phyloP scores from a whole-genome alignment of 179 eudicot species.

The Silene noctiflora region DNA sequence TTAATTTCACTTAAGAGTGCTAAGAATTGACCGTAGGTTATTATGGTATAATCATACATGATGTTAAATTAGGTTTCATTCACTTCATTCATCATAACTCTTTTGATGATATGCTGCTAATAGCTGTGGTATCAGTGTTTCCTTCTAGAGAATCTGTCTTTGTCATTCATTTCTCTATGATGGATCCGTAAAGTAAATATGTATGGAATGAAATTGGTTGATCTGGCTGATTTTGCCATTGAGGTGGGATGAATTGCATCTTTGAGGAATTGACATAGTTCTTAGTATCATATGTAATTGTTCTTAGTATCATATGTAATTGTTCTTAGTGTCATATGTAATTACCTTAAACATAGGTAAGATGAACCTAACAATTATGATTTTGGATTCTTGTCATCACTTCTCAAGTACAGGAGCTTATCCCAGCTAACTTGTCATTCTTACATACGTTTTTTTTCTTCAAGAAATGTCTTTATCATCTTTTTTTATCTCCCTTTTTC shows the following conservation, averaged over 20 bases:
- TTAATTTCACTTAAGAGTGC: no score
- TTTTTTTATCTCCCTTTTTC: neutral
- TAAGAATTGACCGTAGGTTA: no score
- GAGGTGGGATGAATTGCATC: neutral
- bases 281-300: no score
- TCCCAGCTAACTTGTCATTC: neutral
- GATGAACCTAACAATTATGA: neutral
- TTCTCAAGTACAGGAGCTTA: neutral
- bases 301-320: no score
- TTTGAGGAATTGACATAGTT: neutral
- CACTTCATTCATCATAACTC: neutral
- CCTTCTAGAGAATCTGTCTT: neutral
- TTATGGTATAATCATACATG: neutral
- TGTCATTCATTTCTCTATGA: neutral
- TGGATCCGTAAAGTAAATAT: neutral
- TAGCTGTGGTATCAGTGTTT: neutral
- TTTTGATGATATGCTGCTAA: neutral
- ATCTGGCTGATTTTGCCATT: neutral
- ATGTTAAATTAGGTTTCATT: neutral
- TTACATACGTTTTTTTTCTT: neutral
- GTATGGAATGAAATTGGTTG: neutral
- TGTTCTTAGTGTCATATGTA: no score
- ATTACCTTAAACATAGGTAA: neutral
- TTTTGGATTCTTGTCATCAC: no score
- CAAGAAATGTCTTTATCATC: neutral